Percentiles rank a stretch among this genome's conserved stretches.
phyloP scores from a whole-genome alignment of 345 rosid species.

The Syzygium jambos region DNA sequence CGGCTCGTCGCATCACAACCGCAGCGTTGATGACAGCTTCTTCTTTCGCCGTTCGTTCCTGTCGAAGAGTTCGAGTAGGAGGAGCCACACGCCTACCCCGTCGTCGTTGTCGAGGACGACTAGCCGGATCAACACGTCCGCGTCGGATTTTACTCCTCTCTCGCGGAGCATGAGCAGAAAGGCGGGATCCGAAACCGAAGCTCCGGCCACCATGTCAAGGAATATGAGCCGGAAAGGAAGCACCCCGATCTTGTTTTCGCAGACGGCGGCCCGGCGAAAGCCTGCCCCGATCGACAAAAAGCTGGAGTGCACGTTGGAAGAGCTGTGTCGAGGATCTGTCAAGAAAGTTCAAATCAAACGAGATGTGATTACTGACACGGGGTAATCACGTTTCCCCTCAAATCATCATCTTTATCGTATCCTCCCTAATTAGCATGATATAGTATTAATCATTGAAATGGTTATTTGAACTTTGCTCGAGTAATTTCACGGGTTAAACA shows the following conservation, averaged over 20 bases:
- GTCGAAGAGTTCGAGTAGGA: conserved; percentile 25
- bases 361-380: conserved; percentile 46
- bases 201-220: background rate
- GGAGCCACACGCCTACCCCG: background rate
- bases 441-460: background rate
- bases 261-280: conserved; percentile 43
- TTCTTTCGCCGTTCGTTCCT: conserved; percentile 26
- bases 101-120: conserved; percentile 20
- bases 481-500: background rate
- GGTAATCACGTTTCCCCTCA: conserved; percentile 26
- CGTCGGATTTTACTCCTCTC: background rate
- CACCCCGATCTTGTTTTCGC: conserved; percentile 63
- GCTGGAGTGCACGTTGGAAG: conserved; percentile 82
- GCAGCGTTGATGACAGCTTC: conserved; percentile 39
- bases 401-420: background rate
- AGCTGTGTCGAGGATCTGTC: conserved; percentile 52
- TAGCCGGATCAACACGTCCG: conserved; percentile 21
- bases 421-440: background rate
- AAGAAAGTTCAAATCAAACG: conserved; percentile 49
- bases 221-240: background rate
- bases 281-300: conserved; percentile 48
- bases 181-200: background rate
- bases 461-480: background rate
- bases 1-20: background rate
- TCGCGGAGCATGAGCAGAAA: background rate